A percentile compares a stretch with the other conserved stretches of the same genome.
Conservation (phyloP, 495 filamentous ascomycete species). For the Neurospora tetrasperma region DNA sequence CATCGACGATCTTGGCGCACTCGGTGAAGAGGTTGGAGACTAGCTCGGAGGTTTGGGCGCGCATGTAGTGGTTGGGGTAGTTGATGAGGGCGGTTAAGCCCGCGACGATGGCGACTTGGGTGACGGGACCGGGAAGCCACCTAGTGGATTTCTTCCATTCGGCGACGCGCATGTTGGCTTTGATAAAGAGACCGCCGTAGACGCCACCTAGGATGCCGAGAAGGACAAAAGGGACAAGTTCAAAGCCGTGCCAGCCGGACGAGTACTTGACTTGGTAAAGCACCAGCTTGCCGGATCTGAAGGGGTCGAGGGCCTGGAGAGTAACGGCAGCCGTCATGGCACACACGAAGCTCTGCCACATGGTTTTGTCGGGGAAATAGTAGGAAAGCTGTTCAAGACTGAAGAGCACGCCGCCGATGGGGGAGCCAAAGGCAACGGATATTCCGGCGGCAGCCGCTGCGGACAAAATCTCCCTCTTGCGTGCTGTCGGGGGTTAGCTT, state of each 20-base stretch:
- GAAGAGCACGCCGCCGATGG: slow-evolving; percentile 88
- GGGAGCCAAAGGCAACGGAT: slow-evolving; percentile 93
- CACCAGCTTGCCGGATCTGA: slow-evolving; percentile 91
- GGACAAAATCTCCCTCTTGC: slow-evolving; percentile 91
- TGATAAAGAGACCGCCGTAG: slow-evolving; percentile 92
- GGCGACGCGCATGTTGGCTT: slow-evolving; percentile 80
- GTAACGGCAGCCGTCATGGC: slow-evolving; percentile 96
- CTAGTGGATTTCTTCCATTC: slow-evolving; percentile 59
- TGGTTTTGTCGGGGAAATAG: slow-evolving; percentile 98
- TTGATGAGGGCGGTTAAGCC: slow-evolving; percentile 79
- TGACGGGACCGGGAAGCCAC: slow-evolving; percentile 54
- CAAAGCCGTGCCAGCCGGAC: slow-evolving; percentile 87
- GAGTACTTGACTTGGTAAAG: slow-evolving; percentile 95
- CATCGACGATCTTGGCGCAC: slow-evolving; percentile 65
- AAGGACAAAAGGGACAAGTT: slow-evolving; percentile 78
- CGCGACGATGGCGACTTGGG: slow-evolving; percentile 67
- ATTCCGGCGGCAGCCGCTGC: slow-evolving; percentile 92
- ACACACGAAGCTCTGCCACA: slow-evolving; percentile 99
- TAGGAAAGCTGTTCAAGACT: slow-evolving; percentile 95
- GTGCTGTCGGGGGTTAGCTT: slow-evolving; percentile 42
- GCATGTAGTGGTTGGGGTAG: slow-evolving; percentile 92
- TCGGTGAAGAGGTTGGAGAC: slow-evolving; percentile 90
- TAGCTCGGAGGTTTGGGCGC: slow-evolving; percentile 80
- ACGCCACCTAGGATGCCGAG: slow-evolving; percentile 85
- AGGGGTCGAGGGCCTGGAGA: slow-evolving; percentile 86